These are phyloP conservation scores for Plasmodium falciparum DNA, from an alignment of 169 alveolate genomes.

Conservation along the genomic window DNA sequence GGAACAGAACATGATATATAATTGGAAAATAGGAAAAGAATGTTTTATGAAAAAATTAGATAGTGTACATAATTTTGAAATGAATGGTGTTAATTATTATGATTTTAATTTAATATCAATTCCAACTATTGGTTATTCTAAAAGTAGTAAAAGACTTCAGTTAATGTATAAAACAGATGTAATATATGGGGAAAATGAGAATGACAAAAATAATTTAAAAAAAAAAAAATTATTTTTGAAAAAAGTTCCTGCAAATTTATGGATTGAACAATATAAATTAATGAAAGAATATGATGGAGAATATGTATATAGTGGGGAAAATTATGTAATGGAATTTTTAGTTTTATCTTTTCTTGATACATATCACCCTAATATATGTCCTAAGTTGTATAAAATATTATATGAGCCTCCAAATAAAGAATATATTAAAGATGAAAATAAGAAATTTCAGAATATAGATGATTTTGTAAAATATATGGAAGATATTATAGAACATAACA, in stretches of 20 bases:
- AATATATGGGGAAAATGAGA: slow-evolving; percentile 6
- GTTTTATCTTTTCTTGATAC: slow-evolving; percentile 78
- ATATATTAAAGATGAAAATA: too few species aligned
- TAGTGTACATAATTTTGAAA: slow-evolving; percentile 27
- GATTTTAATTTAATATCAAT: slow-evolving; percentile 77
- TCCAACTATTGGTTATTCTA: slow-evolving; percentile 81
- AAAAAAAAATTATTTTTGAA: slow-evolving; percentile 76
- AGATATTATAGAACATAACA: too few species aligned
- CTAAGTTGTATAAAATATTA: slow-evolving; percentile 81
- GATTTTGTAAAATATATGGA: too few species aligned
- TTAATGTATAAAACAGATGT: slow-evolving; percentile 75
- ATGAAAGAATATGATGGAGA: slow-evolving; percentile 83
- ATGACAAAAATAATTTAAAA: slow-evolving; percentile 12
- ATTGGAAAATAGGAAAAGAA: slow-evolving; percentile 31
- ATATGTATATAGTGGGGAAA: slow-evolving; percentile 86
- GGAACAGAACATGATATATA: too few species aligned
- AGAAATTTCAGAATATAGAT: too few species aligned
- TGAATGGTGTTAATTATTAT: slow-evolving; percentile 75
- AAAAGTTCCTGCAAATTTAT: slow-evolving; percentile 81
- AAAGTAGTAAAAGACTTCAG: slow-evolving; percentile 80
- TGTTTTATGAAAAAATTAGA: slow-evolving; percentile 12
- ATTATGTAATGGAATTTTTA: slow-evolving; percentile 87
- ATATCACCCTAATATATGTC: slow-evolving; percentile 77
- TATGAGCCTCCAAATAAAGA: slow-evolving; percentile 46
- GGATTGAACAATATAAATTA: slow-evolving; percentile 83